Percentiles rank a stretch among this genome's conserved stretches.
These are phyloP conservation scores for Sechiopsis laciniata DNA, from an alignment of 306 rosid species.

Conservation along the genomic window DNA sequence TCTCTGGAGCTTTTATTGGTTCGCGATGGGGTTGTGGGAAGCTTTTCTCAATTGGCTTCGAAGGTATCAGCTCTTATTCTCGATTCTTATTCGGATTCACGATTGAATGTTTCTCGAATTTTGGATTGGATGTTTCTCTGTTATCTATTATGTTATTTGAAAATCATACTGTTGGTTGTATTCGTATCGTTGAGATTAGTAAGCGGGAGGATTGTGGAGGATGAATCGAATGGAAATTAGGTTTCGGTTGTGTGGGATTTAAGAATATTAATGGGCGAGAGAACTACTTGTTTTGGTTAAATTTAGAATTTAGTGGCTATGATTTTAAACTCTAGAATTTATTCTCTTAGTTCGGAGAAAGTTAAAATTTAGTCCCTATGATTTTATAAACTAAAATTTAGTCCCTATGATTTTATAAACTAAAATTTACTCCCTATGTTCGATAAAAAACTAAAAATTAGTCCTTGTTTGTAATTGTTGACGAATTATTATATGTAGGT, in stretches of 20 bases:
- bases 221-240: neutral
- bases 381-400: too few relatives aligned
- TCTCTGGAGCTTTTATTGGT: neutral
- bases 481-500: too few relatives aligned
- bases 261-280: neutral
- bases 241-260: slow-evolving; percentile 9
- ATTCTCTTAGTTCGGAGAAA: too few relatives aligned
- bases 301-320: neutral
- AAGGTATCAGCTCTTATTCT: slow-evolving; percentile 33
- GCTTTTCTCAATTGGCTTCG: slow-evolving; percentile 62
- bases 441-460: too few relatives aligned
- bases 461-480: too few relatives aligned
- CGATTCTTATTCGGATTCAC: slow-evolving; percentile 14
- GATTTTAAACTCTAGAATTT: too few relatives aligned
- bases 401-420: too few relatives aligned
- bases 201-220: neutral
- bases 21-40: slow-evolving; percentile 50
- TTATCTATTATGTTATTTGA: neutral
- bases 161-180: too few relatives aligned
- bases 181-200: neutral
- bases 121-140: neutral
- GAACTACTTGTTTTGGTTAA: neutral
- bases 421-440: too few relatives aligned
- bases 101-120: neutral
- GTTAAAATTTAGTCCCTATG: too few relatives aligned